Conservation (phyloP, 2,329 filamentous ascomycete genomes). For the Aspergillus sp. region DNA sequence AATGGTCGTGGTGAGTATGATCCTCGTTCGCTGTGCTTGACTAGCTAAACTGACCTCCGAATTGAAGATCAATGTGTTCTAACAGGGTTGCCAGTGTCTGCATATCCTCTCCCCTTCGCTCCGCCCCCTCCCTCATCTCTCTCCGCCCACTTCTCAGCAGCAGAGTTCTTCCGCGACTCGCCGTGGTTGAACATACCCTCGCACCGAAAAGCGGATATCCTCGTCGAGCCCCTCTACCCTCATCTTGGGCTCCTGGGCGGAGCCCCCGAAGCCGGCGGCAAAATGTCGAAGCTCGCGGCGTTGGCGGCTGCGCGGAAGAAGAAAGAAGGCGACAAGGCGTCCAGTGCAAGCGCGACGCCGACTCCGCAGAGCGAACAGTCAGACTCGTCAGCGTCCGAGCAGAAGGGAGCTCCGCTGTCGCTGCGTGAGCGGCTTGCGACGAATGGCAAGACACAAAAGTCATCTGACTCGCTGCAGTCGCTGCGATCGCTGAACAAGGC, state of each 20-base stretch:
- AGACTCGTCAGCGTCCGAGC: conserved; percentile 16
- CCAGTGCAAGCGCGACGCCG: conserved; percentile 9
- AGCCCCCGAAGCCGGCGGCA: conserved; percentile 59
- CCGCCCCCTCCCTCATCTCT: conserved; percentile 18
- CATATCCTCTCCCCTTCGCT: conserved; percentile 26
- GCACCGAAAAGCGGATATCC: conserved; percentile 61
- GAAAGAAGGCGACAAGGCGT: conserved; percentile 66
- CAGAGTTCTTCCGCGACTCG: conserved; percentile 75
- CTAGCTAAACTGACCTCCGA: conserved; percentile 30
- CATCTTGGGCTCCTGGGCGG: conserved; percentile 76
- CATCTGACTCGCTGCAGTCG: conserved; percentile 22
- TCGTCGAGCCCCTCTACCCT: conserved; percentile 60
- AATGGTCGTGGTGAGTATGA: conserved; percentile 14
- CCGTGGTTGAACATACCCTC: conserved; percentile 77
- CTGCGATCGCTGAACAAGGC: conserved; percentile 22
- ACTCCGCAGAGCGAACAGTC: conserved; percentile 3
- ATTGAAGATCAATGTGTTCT: conserved; percentile 35
- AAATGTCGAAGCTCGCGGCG: conserved; percentile 86
- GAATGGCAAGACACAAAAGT: conserved; percentile 27
- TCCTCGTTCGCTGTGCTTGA: conserved; percentile 12
- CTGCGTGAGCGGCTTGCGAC: conserved; percentile 39
- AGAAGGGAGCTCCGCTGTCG: conserved; percentile 29
- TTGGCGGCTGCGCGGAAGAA: conserved; percentile 83
- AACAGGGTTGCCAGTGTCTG: conserved; percentile 37
- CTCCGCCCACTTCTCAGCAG: conserved; percentile 42